A percentile compares a stretch with the other conserved stretches of the same genome.
Conservation (phyloP, 2,329 filamentous ascomycete species). For the Dactylella cylindrospora region DNA sequence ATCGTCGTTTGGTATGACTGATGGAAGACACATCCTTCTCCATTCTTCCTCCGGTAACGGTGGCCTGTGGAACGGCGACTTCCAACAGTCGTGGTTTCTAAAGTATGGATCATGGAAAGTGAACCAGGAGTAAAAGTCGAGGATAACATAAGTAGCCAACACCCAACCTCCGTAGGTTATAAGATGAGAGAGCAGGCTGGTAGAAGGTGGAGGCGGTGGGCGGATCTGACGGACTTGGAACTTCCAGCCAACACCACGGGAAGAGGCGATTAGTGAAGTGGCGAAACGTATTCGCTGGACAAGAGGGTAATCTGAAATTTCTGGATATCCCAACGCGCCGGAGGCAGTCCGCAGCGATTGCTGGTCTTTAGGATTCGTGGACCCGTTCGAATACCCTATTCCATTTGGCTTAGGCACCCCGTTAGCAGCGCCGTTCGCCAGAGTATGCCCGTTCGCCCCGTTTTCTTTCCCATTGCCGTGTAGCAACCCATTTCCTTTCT, state of each 20-base stretch:
- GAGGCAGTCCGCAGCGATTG: too few species aligned
- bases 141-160: constrained; percentile 14
- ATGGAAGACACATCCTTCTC: constrained; percentile 3
- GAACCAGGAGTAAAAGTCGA: constrained; percentile 21
- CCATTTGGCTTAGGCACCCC: neutral
- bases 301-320: constrained; percentile 15
- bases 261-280: constrained; percentile 16
- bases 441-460: constrained; percentile 5
- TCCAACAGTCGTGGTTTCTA: constrained; percentile 19
- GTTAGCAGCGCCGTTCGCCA: too few species aligned
- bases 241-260: constrained; percentile 36
- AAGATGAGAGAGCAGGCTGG: constrained; percentile 11
- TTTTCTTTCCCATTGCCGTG: constrained; percentile 9
- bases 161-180: constrained; percentile 12
- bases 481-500: neutral
- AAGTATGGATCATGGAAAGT: constrained; percentile 22
- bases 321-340: constrained; percentile 30
- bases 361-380: too few species aligned
- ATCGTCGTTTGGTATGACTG: neutral
- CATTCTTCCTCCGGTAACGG: constrained; percentile 13
- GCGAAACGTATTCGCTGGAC: constrained; percentile 30
- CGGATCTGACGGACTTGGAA: constrained; percentile 32
- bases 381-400: neutral
- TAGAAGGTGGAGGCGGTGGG: constrained; percentile 7
- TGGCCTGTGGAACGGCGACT: constrained; percentile 14